Evolutionary conservation across 1,284 basidiomycete species (phyloP), one percentile per base, ranked within the genome.

Genomic region (Rhodotorula sp.): DNA sequence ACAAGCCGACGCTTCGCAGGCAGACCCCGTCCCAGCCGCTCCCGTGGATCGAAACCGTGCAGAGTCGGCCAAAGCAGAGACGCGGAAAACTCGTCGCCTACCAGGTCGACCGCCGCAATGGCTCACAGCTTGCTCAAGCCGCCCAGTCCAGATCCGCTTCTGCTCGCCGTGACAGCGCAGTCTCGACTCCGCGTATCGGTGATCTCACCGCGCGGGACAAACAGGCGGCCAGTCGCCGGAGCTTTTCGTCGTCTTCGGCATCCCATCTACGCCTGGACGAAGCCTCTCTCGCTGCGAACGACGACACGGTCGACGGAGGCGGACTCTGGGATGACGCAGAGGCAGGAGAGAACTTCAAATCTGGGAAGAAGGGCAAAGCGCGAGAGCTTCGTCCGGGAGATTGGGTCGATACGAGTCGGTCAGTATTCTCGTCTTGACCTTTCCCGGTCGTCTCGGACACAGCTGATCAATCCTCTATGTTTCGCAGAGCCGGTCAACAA

Each of bases 371-470:
- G 42, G 42, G n/a, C 6, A 46, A 55, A 44, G 5, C 12, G 37
- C 53, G 51, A 15, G 26, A 46, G 14, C 56, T 62, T 17, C n/a
- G 55, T 37, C 26, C 49, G 14, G 71, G 71, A 17, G 62, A 64
- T 29, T 72, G 55, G 48, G 60, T 72, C 51, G 68, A 72, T 37
- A 58, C 58, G 17, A 54, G 61, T 3, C 58, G 68, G 71, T 69
- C 5, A n/a, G 68, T 26, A 20, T 14, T 42, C 18, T 54, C n/a
- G 6, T 22, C 33, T 17, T 26, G 8, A 7, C 44, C 24, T 17
- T 24, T 29, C 44, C 17, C 10, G 14, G 2, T 33, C 10, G 8
- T 29, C 59, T 6, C 10, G 6, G 3, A 12, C 4, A n/a, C 7
- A 6, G 26, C 44, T 46, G 44, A 59, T n/a, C 10, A 15, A 6